Percentiles rank a stretch among this genome's conserved stretches.
phyloP scores from a whole-genome alignment of 2,329 filamentous ascomycete species.

The Escovopsis sp. region DNA sequence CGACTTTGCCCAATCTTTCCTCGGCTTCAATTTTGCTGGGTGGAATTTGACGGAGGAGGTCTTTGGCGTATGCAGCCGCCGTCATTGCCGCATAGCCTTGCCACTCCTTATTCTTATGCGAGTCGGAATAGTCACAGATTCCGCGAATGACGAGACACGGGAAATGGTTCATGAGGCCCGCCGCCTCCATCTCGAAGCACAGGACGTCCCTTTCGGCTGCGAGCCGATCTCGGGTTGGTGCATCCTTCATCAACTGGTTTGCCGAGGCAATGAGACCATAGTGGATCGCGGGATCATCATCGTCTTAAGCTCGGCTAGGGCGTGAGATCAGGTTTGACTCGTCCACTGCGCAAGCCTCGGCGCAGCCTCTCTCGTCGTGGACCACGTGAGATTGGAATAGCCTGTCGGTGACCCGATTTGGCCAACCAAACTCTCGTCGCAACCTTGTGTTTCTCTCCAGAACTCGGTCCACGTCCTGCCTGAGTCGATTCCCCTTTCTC shows the following conservation, averaged over 20 bases:
- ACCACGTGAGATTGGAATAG: not conserved
- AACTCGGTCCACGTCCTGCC: too few relatives aligned
- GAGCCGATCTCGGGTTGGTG: constrained; percentile 15
- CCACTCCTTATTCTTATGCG: constrained; percentile 22
- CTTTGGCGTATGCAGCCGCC: constrained; percentile 15
- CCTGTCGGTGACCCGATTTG: not conserved
- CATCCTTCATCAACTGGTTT: constrained; percentile 20
- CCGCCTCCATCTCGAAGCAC: constrained; percentile 16
- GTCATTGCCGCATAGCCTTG: constrained; percentile 18
- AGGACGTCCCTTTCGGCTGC: constrained; percentile 4
- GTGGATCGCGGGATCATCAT: constrained; percentile 3
- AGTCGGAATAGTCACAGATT: constrained; percentile 23
- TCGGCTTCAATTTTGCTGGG: not conserved
- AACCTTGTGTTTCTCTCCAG: not conserved
- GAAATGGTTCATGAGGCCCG: constrained; percentile 10
- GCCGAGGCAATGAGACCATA: constrained; percentile 14
- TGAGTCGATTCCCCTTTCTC: not conserved
- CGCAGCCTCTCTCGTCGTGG: not conserved
- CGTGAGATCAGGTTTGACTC: not conserved
- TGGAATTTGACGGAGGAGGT: constrained; percentile 5
- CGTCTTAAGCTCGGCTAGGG: not conserved
- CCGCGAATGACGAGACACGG: constrained; percentile 20
- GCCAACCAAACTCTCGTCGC: not conserved
- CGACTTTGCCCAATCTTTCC: not conserved
- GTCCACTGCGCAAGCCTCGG: not conserved